phyloP scores from a whole-genome alignment of 768 basidiomycete genomes.

The Mycena albidolilacea region DNA sequence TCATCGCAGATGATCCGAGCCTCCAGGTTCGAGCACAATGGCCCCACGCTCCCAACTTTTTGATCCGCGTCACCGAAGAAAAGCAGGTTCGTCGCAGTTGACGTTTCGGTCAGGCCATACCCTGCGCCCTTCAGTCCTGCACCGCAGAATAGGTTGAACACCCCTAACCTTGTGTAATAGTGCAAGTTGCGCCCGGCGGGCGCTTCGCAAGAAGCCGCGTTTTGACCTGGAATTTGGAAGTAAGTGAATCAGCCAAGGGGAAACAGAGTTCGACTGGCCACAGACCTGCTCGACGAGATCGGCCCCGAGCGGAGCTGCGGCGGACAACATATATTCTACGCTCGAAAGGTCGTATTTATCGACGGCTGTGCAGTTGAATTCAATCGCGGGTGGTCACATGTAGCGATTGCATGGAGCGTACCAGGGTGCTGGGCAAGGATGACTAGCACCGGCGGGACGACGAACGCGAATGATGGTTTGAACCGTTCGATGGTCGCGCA shows the following conservation, averaged over 20 bases:
- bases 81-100: constrained; percentile 76
- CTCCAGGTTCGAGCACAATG: constrained; percentile 77
- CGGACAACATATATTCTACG: constrained; percentile 72
- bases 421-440: constrained; percentile 79
- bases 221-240: constrained; percentile 46
- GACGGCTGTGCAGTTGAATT: constrained; percentile 58
- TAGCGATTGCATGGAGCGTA: constrained; percentile 46
- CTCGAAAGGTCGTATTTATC: constrained; percentile 76
- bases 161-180: constrained; percentile 67
- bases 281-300: constrained; percentile 68
- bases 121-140: constrained; percentile 51
- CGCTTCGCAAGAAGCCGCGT: constrained; percentile 53
- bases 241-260: background rate
- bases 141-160: background rate
- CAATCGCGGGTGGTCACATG: background rate
- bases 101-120: constrained; percentile 89
- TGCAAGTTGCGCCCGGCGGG: constrained; percentile 57
- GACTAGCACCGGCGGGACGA: constrained; percentile 89
- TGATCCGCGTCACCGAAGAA: constrained; percentile 56
- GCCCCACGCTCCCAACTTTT: constrained; percentile 77
- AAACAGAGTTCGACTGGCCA: background rate
- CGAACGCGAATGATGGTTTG: constrained; percentile 66
- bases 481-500: constrained; percentile 77
- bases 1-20: constrained; percentile 77
- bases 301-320: constrained; percentile 85